Evolutionary conservation across 441 rosid genomes (phyloP).

Genomic region (Eutrema salsugineum): DNA sequence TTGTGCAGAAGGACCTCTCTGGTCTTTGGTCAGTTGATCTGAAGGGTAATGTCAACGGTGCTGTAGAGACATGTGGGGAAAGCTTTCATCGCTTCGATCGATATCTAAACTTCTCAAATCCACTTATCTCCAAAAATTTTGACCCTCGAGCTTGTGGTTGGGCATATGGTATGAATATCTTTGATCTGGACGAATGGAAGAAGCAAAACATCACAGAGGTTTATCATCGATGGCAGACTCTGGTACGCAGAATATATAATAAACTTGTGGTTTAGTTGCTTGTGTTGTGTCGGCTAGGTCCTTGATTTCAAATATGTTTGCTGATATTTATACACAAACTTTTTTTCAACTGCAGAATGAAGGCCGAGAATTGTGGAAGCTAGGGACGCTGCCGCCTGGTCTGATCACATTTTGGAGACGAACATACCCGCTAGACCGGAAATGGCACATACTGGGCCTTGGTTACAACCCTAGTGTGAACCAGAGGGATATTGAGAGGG

Average conservation of each 20-base stretch:
- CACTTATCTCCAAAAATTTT: constrained; percentile 39
- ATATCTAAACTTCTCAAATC: constrained; percentile 84
- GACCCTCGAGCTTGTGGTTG: constrained; percentile 46
- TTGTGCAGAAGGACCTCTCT: constrained; percentile 85
- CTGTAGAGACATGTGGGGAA: constrained; percentile 97
- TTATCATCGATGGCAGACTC: constrained; percentile 78
- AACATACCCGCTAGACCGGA: constrained; percentile 59
- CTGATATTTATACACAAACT: not conserved
- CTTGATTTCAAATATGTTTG: not conserved
- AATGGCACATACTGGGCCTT: constrained; percentile 92
- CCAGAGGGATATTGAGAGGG: constrained; percentile 76
- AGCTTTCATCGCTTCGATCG: constrained; percentile 95
- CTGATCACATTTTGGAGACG: constrained; percentile 88
- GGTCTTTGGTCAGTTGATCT: constrained; percentile 86
- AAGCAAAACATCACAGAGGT: constrained; percentile 38
- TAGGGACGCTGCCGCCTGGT: constrained; percentile 97
- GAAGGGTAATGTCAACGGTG: constrained; percentile 95
- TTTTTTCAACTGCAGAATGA: constrained; percentile 54
- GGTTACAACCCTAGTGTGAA: constrained; percentile 87
- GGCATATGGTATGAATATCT: constrained; percentile 49
- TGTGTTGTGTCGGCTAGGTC: not conserved
- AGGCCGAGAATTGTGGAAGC: constrained; percentile 83
- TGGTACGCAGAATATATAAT: constrained; percentile 49
- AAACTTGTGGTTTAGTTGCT: not conserved
- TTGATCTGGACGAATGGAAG: constrained; percentile 42